These are phyloP conservation scores for Escallonia herrerae DNA, from an alignment of 129 eudicot genomes.

Conservation along the genomic window DNA sequence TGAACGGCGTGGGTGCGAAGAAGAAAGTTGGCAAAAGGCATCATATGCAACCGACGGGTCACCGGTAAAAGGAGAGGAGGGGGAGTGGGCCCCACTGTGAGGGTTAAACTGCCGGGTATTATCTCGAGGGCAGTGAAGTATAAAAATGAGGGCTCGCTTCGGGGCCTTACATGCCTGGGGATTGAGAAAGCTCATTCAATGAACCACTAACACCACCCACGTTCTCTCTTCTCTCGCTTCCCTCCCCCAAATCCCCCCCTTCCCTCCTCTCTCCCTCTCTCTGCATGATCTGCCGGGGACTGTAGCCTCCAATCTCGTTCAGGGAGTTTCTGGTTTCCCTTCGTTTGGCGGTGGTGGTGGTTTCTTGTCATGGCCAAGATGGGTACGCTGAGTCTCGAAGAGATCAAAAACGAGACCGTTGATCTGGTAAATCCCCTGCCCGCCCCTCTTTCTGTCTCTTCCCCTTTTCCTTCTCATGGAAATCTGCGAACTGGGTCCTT, in stretches of 20 bases:
- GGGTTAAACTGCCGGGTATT: slow-evolving; percentile 25
- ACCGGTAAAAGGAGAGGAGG: slow-evolving; percentile 20
- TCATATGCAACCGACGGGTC: slow-evolving; percentile 41
- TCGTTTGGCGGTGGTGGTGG: slow-evolving; percentile 12
- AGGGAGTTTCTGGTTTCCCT: not conserved
- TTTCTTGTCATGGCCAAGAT: slow-evolving; percentile 38
- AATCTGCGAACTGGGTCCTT: not conserved
- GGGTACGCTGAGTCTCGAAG: slow-evolving; percentile 70
- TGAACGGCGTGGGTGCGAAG: slow-evolving; percentile 32
- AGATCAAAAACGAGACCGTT: slow-evolving; percentile 84
- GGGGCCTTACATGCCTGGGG: not conserved
- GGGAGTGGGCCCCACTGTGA: slow-evolving; percentile 3
- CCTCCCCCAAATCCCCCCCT: slow-evolving; percentile 1
- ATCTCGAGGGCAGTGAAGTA: not conserved
- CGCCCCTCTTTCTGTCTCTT: not conserved
- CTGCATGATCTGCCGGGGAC: slow-evolving; percentile 15
- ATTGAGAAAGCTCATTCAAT: slow-evolving; percentile 29
- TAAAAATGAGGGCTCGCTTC: slow-evolving; percentile 25
- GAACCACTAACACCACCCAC: not conserved
- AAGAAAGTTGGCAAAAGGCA: slow-evolving; percentile 39
- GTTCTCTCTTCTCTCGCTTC: slow-evolving; percentile 9
- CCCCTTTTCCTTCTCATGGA: not conserved
- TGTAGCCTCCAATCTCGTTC: slow-evolving; percentile 4
- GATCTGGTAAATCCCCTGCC: slow-evolving; percentile 56
- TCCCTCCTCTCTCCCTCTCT: slow-evolving; percentile 28